Evolutionary conservation across 2,329 filamentous ascomycete species (phyloP).

Genomic region (Ophiostoma sp.): DNA sequence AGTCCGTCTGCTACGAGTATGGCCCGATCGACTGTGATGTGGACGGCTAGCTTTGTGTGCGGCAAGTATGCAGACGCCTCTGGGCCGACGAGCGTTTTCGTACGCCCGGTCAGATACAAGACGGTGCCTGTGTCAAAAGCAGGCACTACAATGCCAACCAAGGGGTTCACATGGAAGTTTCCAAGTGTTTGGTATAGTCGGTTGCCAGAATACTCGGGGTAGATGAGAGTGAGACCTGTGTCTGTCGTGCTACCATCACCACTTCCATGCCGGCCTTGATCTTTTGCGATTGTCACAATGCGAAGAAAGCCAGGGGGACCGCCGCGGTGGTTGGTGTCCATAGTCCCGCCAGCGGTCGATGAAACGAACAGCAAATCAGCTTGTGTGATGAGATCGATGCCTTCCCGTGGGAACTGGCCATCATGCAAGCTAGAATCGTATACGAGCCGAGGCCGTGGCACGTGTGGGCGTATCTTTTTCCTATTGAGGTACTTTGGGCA

Average conservation of each 20-base stretch:
- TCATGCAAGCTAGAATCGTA: slow-evolving; percentile 32
- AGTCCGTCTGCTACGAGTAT: slow-evolving; percentile 60
- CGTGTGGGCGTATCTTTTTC: slow-evolving; percentile 54
- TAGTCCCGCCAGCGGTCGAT: slow-evolving; percentile 58
- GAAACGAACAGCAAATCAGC: slow-evolving; percentile 77
- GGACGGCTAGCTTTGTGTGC: slow-evolving; percentile 66
- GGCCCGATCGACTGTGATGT: slow-evolving; percentile 56
- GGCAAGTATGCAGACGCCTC: slow-evolving; percentile 59
- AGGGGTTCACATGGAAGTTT: slow-evolving; percentile 63
- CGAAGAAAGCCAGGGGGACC: slow-evolving; percentile 69
- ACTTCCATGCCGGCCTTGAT: slow-evolving; percentile 25
- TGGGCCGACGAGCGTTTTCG: slow-evolving; percentile 59
- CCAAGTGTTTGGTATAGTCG: slow-evolving; percentile 77
- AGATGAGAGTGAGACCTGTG: slow-evolving; percentile 50
- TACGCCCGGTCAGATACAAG: slow-evolving; percentile 66
- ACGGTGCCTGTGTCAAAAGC: slow-evolving; percentile 68
- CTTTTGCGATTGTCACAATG: slow-evolving; percentile 48
- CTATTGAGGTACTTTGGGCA: slow-evolving; percentile 84
- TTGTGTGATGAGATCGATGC: slow-evolving; percentile 53
- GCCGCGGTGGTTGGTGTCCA: slow-evolving; percentile 82
- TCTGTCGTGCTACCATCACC: no score
- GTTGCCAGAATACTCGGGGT: slow-evolving; percentile 83
- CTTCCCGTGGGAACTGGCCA: slow-evolving; percentile 45
- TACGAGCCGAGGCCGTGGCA: slow-evolving; percentile 45
- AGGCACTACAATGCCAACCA: slow-evolving; percentile 65